Evolutionary conservation across 257 asterid genomes (phyloP).

Genomic region (Solanum ossicruentum): DNA sequence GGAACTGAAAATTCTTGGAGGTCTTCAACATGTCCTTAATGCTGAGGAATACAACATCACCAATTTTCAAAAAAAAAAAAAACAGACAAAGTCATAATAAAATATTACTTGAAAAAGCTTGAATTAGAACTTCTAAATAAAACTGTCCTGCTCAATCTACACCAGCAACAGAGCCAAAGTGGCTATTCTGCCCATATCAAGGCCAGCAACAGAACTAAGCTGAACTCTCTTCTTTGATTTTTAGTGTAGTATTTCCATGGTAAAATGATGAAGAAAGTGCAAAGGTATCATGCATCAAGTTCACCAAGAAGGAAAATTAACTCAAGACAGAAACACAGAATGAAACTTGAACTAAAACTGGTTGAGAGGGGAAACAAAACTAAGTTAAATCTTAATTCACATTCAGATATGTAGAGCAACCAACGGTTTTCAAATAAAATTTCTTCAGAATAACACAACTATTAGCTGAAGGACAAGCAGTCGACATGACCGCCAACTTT

Average conservation of each 20-base stretch:
- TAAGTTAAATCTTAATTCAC: not conserved
- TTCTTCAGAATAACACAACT: not conserved
- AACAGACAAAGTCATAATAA: not conserved
- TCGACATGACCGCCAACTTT: not conserved
- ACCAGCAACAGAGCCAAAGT: not conserved
- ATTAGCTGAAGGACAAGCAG: not conserved
- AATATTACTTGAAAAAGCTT: not conserved
- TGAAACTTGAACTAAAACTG: not conserved
- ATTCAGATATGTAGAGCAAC: not conserved
- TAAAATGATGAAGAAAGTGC: not conserved
- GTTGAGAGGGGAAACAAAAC: not conserved
- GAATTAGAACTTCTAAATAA: not conserved
- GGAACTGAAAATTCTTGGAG: not conserved
- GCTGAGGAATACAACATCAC: not conserved
- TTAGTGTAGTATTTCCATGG: not conserved
- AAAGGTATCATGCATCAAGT: not conserved
- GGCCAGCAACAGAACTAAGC: not conserved
- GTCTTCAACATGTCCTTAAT: not conserved
- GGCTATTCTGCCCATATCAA: not conserved
- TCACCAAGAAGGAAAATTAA: not conserved
- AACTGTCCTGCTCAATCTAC: not conserved
- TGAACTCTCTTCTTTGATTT: not conserved
- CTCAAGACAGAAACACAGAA: not conserved
- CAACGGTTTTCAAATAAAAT: not conserved
- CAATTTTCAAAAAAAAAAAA: not conserved